Evolutionary conservation across 2,329 filamentous ascomycete species (phyloP), one percentile per base, ranked within the genome.

Genomic region (Fusarium setosum): DNA sequence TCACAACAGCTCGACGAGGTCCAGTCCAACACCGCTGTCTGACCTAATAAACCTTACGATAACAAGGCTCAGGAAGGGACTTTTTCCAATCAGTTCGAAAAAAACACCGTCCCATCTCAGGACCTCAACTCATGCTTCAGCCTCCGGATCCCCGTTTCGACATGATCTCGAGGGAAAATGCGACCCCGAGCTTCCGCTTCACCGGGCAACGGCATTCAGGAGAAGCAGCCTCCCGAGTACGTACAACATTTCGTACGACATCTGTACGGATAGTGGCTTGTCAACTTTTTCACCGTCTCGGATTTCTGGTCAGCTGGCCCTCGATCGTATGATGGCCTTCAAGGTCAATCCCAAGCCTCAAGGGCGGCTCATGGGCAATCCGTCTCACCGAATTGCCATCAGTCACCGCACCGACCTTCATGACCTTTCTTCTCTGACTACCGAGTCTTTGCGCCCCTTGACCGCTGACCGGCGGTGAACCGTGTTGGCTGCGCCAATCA

Each of bases 381-480:
- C 48, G 56, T 35, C 42, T 64, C 37, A 60, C 44, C 48, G 51
- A 64, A 20, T 17, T 52, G 12, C 23, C 21, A 49, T 48, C 21
- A 10, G 47, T 44, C 45, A 56, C 67, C 52, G 56, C 59, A 62
- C 52, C 34, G 40, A 49, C 41, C 18, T 52, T 47, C 29, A 44
- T 49, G 24, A 21, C 24, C 12, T 35, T 29, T 38, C 34, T 41
- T 31, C 26, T 32, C 34, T 44, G 15, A 44, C 35, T 55, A 44
- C 50, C 31, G 37, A 63, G 31, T 32, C 34, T 53, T 60, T 50
- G 21, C 48, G 38, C 47, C 15, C 57, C 45, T 55, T 69, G 57
- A 53, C 44, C 53, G 37, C 40, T 59, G 67, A 70, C 67, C 59
- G 50, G 68, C 69, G 69, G 67, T 72, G 67, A 71, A 59, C 40